Percentiles rank a stretch among this genome's conserved stretches.
Conservation (phyloP, 1,139 yeast species). For the Pichia sp. region DNA sequence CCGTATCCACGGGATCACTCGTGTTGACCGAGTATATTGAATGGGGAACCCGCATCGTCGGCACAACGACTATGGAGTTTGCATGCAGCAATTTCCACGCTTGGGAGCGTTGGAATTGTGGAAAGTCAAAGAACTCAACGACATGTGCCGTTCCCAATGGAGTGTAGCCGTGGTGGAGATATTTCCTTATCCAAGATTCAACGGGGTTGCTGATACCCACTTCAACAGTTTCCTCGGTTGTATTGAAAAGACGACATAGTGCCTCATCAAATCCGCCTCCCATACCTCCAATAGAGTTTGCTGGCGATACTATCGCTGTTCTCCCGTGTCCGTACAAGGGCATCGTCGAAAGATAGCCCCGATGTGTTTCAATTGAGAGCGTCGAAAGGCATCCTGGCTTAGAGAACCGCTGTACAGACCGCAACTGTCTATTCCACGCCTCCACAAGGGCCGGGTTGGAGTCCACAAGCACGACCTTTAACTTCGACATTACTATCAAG, state of each 20-base stretch:
- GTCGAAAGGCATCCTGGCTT: neutral
- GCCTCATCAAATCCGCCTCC: conserved; percentile 53
- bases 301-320: conserved; percentile 46
- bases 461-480: conserved; percentile 8
- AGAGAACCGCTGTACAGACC: neutral
- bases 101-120: conserved; percentile 19
- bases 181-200: conserved; percentile 18
- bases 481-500: neutral
- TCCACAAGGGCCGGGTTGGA: conserved; percentile 4
- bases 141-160: conserved; percentile 33
- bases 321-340: conserved; percentile 1
- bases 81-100: conserved; percentile 32
- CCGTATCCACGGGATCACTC: conserved; percentile 11
- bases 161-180: conserved; percentile 32
- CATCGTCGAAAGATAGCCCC: conserved; percentile 5
- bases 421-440: conserved; percentile 10
- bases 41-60: conserved; percentile 47
- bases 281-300: conserved; percentile 48
- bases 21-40: conserved; percentile 15
- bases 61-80: conserved; percentile 40
- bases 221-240: conserved; percentile 29
- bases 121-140: conserved; percentile 26
- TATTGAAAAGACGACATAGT: conserved; percentile 35
- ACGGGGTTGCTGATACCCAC: conserved; percentile 20
- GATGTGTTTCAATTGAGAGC: conserved; percentile 2